A percentile compares a stretch with the other conserved stretches of the same genome.
Conservation (phyloP, 495 filamentous ascomycete species). For the Jackrogersella multiformis region DNA sequence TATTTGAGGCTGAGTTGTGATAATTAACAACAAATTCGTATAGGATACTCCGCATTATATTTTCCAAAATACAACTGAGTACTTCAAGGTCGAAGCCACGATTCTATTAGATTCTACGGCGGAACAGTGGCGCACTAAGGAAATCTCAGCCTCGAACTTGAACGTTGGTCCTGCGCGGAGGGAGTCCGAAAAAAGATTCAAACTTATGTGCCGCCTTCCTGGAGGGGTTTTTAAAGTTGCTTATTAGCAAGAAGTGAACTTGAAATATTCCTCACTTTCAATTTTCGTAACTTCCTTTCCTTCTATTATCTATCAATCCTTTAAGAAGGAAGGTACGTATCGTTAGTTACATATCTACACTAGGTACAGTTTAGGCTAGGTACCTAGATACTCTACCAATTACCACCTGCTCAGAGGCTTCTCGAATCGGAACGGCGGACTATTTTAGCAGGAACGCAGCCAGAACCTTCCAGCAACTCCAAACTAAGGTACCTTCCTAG, state of each 20-base stretch:
- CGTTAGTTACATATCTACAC: neutral
- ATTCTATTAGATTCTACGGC: constrained; percentile 50
- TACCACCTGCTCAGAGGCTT: no score
- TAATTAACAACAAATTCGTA: neutral
- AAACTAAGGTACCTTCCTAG: constrained; percentile 20
- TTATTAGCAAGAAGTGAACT: constrained; percentile 23
- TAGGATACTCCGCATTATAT: constrained; percentile 2
- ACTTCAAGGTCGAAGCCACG: constrained; percentile 42
- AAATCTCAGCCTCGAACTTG: constrained; percentile 41
- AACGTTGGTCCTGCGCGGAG: constrained; percentile 10
- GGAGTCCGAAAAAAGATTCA: constrained; percentile 14
- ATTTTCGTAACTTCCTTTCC: neutral
- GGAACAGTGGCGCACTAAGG: constrained; percentile 42
- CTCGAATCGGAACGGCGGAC: constrained; percentile 37
- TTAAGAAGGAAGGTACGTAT: neutral
- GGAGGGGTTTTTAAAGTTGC: constrained; percentile 10
- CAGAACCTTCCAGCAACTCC: constrained; percentile 45
- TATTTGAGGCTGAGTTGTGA: constrained; percentile 32
- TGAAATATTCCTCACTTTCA: constrained; percentile 2
- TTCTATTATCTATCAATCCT: constrained; percentile 5
- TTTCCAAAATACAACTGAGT: constrained; percentile 32
- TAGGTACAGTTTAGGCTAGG: no score
- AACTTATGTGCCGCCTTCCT: constrained; percentile 1
- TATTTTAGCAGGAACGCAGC: constrained; percentile 39
- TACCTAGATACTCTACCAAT: no score